These are phyloP conservation scores for Phycomyces blakesleeanus DNA, from an alignment of 192 early-diverging fungal species.

Conservation along the genomic window DNA sequence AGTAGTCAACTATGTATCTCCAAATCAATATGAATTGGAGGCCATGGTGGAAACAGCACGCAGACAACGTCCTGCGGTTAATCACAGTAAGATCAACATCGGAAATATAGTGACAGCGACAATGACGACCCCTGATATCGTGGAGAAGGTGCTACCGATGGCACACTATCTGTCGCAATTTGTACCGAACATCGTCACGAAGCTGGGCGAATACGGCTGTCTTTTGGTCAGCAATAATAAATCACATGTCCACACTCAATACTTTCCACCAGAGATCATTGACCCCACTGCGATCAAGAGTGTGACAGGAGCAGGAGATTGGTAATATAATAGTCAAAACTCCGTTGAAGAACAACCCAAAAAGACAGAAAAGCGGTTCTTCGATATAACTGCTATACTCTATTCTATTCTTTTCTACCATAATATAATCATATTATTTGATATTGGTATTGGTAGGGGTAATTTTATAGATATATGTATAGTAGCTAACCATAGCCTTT, in stretches of 20 bases:
- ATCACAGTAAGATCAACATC: not conserved
- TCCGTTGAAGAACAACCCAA: too few relatives aligned
- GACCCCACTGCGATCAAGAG: conserved; percentile 39
- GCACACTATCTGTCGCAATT: conserved; percentile 42
- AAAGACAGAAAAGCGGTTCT: too few relatives aligned
- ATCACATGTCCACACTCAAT: conserved; percentile 12
- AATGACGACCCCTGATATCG: conserved; percentile 15
- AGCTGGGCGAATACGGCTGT: conserved; percentile 65
- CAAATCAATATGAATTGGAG: conserved; percentile 69
- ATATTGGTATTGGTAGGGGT: too few relatives aligned
- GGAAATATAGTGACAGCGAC: too few relatives aligned
- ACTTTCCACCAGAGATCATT: conserved; percentile 34
- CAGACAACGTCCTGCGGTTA: conserved; percentile 7
- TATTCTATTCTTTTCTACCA: too few relatives aligned
- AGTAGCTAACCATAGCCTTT: too few relatives aligned
- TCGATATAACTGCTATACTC: too few relatives aligned
- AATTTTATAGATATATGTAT: too few relatives aligned
- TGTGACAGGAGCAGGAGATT: conserved; percentile 81
- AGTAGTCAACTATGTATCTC: conserved; percentile 56
- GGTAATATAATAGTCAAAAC: too few relatives aligned
- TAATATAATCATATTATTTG: too few relatives aligned
- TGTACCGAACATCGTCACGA: conserved; percentile 60
- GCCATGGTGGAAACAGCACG: conserved; percentile 47
- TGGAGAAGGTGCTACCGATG: conserved; percentile 14
- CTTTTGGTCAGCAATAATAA: conserved; percentile 25